These are phyloP conservation scores for Fallopia convolvulus DNA, from an alignment of 148 eudicot genomes.

Conservation along the genomic window DNA sequence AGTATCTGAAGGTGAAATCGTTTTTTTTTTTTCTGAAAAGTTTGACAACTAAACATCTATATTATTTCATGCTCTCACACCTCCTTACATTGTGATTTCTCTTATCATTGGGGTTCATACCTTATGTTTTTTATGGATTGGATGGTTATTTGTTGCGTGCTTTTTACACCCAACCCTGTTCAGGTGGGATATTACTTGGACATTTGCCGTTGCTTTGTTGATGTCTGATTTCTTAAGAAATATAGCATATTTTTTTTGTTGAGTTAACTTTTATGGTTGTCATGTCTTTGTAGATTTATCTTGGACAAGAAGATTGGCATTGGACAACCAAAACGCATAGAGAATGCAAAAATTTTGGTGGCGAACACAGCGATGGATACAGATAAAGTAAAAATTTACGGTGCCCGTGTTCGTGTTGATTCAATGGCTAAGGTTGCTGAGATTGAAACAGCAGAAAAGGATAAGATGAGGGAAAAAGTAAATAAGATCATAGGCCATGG, in stretches of 20 bases:
- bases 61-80: not conserved
- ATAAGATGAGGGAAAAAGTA: constrained; percentile 96
- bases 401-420: constrained; percentile 98
- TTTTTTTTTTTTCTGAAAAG: not conserved
- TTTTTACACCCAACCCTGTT: not conserved
- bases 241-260: not conserved
- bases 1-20: too few species aligned
- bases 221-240: not conserved
- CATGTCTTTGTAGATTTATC: constrained; percentile 55
- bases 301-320: constrained; percentile 96
- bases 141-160: not conserved
- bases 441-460: constrained; percentile 95
- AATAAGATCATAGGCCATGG: constrained; percentile 91
- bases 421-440: constrained; percentile 98
- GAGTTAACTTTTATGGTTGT: not conserved
- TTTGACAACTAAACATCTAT: not conserved
- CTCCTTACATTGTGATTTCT: not conserved
- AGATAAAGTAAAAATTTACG: constrained; percentile 96
- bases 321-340: constrained; percentile 96
- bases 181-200: not conserved
- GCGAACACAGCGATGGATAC: constrained; percentile 99
- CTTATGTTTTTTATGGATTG: not conserved
- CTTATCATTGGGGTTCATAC: not conserved
- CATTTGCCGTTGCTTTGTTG: not conserved
- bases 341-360: constrained; percentile 95